Percentiles rank a stretch among this genome's conserved stretches.
Evolutionary conservation across 148 eudicot genomes (phyloP).

Genomic region (Nyssa sinensis): DNA sequence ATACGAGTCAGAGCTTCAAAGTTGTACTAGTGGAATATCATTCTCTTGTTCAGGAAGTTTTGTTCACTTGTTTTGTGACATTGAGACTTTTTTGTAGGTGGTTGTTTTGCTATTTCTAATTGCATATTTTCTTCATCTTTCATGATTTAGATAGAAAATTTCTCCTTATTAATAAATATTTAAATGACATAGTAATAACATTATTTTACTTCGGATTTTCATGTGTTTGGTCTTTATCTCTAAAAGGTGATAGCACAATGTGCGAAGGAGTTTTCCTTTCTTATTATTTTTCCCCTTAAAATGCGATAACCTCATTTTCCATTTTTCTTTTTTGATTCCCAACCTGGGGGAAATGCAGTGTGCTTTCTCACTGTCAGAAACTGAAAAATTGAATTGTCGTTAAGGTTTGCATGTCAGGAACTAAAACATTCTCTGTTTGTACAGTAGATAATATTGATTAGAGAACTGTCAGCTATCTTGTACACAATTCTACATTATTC

Average conservation of each 20-base stretch:
- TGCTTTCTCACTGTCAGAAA: not conserved
- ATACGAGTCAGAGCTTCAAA: too few relatives aligned
- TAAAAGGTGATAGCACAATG: not conserved
- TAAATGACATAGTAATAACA: not conserved
- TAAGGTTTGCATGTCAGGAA: too few relatives aligned
- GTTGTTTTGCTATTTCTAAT: not conserved
- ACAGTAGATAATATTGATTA: not conserved
- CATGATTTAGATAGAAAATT: not conserved
- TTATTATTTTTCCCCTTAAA: too few relatives aligned
- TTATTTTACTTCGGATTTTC: not conserved
- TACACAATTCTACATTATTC: not conserved
- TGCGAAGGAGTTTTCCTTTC: not conserved
- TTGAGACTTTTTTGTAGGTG: not conserved
- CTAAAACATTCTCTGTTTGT: not conserved
- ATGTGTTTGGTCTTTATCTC: not conserved
- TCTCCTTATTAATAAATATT: not conserved
- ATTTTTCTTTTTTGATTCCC: not conserved
- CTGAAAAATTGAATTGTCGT: not conserved
- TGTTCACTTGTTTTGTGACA: too few relatives aligned
- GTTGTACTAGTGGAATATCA: too few relatives aligned
- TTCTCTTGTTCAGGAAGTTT: too few relatives aligned
- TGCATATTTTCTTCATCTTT: not conserved
- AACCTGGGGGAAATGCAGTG: not conserved
- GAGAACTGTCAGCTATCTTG: not conserved
- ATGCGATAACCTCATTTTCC: not conserved